Conservation (phyloP, 352 stramenopile genomes). For the Phytophthora fragariaefolia region DNA sequence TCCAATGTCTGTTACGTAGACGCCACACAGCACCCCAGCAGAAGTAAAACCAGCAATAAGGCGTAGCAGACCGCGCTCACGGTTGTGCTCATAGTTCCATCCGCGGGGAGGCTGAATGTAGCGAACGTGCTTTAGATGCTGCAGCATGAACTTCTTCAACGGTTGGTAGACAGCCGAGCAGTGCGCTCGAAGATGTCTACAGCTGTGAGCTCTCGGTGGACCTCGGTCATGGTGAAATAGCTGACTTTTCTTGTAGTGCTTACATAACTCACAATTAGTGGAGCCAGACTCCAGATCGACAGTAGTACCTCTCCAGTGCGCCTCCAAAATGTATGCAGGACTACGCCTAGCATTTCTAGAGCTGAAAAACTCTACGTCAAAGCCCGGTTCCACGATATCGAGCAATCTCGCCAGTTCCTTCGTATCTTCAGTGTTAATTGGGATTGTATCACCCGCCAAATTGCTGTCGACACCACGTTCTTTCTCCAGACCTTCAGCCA, state of each 20-base stretch:
- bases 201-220: neutral
- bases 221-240: neutral
- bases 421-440: slow-evolving; percentile 8
- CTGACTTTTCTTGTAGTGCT: neutral
- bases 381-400: slow-evolving; percentile 3
- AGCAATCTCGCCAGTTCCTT: slow-evolving; percentile 8
- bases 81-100: neutral
- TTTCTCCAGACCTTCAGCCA: slow-evolving; percentile 10
- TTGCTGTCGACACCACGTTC: neutral
- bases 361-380: slow-evolving; percentile 10
- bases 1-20: slow-evolving; percentile 4
- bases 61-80: neutral
- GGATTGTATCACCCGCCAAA: neutral
- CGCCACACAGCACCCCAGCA: neutral
- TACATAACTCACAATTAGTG: slow-evolving; percentile 5
- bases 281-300: neutral
- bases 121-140: slow-evolving; percentile 8
- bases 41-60: slow-evolving; percentile 1
- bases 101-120: slow-evolving; percentile 1
- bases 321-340: neutral
- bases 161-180: slow-evolving; percentile 1
- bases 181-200: neutral
- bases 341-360: slow-evolving; percentile 2
- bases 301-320: slow-evolving; percentile 8
- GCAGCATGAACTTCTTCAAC: slow-evolving; percentile 21